Conservation (phyloP, 257 asterid genomes). For the Solanum sitiens region DNA sequence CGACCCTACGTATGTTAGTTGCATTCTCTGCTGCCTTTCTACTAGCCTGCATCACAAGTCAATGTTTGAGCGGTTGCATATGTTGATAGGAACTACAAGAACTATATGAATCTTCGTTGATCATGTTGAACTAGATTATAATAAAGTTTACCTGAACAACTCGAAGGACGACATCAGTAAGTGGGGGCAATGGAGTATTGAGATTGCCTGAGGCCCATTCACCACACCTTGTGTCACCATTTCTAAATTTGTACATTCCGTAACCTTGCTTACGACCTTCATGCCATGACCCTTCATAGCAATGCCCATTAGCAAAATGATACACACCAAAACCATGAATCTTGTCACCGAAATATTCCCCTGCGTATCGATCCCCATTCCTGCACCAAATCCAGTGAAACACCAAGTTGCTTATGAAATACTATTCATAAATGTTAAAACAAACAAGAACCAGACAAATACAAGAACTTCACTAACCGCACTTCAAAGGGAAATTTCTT, state of each 20-base stretch:
- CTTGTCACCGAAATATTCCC: constrained; percentile 82
- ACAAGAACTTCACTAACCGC: neutral
- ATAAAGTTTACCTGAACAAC: constrained; percentile 51
- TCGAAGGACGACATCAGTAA: constrained; percentile 31
- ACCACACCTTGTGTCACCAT: constrained; percentile 50
- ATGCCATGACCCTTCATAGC: constrained; percentile 96
- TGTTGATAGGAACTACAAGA: neutral
- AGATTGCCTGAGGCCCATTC: constrained; percentile 76
- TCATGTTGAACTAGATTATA: neutral
- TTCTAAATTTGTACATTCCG: constrained; percentile 65
- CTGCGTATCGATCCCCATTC: constrained; percentile 75
- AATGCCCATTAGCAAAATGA: constrained; percentile 72
- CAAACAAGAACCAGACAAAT: neutral
- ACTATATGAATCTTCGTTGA: neutral
- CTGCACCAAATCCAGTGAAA: constrained; percentile 12
- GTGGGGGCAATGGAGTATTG: constrained; percentile 26
- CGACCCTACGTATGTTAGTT: constrained; percentile 32
- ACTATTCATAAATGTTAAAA: neutral
- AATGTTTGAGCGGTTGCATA: neutral
- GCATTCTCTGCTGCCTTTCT: constrained; percentile 67
- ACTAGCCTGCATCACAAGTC: constrained; percentile 47
- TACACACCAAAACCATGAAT: constrained; percentile 86
- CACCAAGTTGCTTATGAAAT: neutral
- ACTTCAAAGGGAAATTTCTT: neutral
- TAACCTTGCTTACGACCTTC: constrained; percentile 86